Evolutionary conservation across 2,329 filamentous ascomycete species (phyloP), one percentile per base, ranked within the genome.

Genomic region (Pezicula neosporulosa): DNA sequence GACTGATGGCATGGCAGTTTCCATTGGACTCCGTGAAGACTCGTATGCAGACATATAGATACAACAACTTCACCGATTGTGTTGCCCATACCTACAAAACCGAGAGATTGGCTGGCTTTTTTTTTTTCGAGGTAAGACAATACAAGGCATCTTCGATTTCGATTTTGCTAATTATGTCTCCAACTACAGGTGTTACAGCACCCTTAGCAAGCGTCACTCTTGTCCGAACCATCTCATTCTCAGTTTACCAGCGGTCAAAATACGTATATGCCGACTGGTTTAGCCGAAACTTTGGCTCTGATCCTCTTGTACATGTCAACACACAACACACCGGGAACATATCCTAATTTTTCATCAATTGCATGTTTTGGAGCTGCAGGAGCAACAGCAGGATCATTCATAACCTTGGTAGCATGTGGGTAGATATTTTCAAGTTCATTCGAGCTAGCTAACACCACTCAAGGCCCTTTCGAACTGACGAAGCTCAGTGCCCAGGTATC

Each of bases 21-120:
- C 90, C 90, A 19, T 81, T 95, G 60, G 90, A 95, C 69, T 93
- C 90, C 63, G 86, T 93, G 67, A 95, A 95, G 76, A 92, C 88
- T 50, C 87, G 90, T 64, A 90, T 94, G 83, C 90, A 95, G 74
- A 89, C 87, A 59, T 93, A 94, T 71, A 83, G 87, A 57, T 92
- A 88, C 71, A 77, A 80, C 59, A 89, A 81, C 59, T 90, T 89
- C 69, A 70, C 80, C 65, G 85, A 90, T 68, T 92, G 89, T 66
- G 82, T 91, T 47, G 78, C 77, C 55, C 80, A 88, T 60, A 93
- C 89, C 9, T 94, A 94, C 70, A 78, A 76, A 53, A 83, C 77
- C 6, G 90, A 94, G 72, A 86, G 86, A 33, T 69, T 85, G 37
- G 75, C 78, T 45, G 88, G 90, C 24, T 95, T 95, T 75, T 94